A percentile compares a stretch with the other conserved stretches of the same genome.
phyloP scores from a whole-genome alignment of 148 eudicot species.

The Arctostaphylos glauca region DNA sequence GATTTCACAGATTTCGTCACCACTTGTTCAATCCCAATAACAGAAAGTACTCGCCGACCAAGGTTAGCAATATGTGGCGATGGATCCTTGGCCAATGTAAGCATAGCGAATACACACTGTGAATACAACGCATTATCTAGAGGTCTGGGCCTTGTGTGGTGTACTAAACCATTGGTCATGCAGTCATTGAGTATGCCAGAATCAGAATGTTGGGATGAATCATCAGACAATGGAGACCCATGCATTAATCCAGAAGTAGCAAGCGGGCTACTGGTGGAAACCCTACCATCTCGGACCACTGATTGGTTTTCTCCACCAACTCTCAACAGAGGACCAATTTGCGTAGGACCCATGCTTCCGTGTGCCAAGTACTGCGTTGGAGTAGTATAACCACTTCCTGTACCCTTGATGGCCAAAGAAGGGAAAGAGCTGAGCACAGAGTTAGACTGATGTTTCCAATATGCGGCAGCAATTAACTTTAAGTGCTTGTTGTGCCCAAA shows the following conservation, averaged over 20 bases:
- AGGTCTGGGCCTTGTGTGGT: slow-evolving; percentile 59
- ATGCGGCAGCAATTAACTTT: slow-evolving; percentile 79
- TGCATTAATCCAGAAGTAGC: slow-evolving; percentile 78
- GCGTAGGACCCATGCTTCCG: slow-evolving; percentile 63
- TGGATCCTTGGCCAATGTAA: slow-evolving; percentile 87
- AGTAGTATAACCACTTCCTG: slow-evolving; percentile 63
- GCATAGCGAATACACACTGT: slow-evolving; percentile 72
- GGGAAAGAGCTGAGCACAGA: slow-evolving; percentile 66
- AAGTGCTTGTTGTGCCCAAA: slow-evolving; percentile 91
- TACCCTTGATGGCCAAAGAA: slow-evolving; percentile 52
- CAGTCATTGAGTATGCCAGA: slow-evolving; percentile 63
- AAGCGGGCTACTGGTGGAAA: slow-evolving; percentile 80
- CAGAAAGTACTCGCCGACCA: slow-evolving; percentile 72
- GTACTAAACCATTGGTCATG: slow-evolving; percentile 56
- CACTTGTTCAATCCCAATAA: slow-evolving; percentile 89
- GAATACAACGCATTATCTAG: slow-evolving; percentile 68
- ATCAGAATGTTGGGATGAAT: slow-evolving; percentile 91
- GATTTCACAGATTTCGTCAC: slow-evolving; percentile 65
- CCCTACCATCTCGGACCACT: slow-evolving; percentile 69
- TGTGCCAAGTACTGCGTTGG: slow-evolving; percentile 56
- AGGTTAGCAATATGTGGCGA: slow-evolving; percentile 82
- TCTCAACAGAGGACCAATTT: slow-evolving; percentile 65
- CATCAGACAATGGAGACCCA: slow-evolving; percentile 92
- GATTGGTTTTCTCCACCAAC: slow-evolving; percentile 60
- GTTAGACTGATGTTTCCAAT: slow-evolving; percentile 70